Base-by-base conservation (phyloP, 306 rosid species). In the Adenanthera pavonina region DNA sequence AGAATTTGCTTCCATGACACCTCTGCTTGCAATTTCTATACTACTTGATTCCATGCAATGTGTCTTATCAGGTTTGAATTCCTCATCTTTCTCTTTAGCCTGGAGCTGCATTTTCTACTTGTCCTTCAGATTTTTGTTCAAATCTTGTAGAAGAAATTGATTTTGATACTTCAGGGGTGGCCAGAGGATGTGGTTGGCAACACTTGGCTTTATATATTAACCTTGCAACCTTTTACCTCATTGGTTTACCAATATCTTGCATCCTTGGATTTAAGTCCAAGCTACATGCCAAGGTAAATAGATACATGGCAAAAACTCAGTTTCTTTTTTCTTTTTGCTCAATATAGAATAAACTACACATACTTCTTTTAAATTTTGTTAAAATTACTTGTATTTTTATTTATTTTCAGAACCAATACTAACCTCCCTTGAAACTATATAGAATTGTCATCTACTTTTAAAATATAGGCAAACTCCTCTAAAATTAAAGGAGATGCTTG, bases 171-270 rank as follows among this genome's bases (percentile, higher is more conserved):
- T 68, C 85, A 94, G 97, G 98, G 35, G 97, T 88, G 82, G 90
- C 85, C n/a, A 90, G 97, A 90, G 98, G 97, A 72, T 85, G 93
- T 54, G 99, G 98, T 8, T 89, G 89, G 92, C 98, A 93, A 82
- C 92, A 92, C 38, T 74, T 92, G 69, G 98, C 81, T 59, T 89
- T 84, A 51, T 87, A 62, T 80, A 87, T 88, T 25, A 93, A 95
- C 85, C 89, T 93, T 81, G 90, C 72, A 34, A 78, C 91, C 11
- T 93, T 90, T 82, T 95, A 90, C 81, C 70, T 87, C 3, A 80
- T 93, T 72, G 99, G 98, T 54, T 80, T 93, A 49, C 88, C 99
- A 25, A 72, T 91, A 34, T 87, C 96, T 57, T 62, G 83, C 70
- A 4, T 92, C 77, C 91, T 93, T 64, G 97, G 74, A 7, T 95